Evolutionary conservation across 225 moss, liverwort and hornwort genomes (phyloP).

Genomic region (Pseudoscleropodium purum): DNA sequence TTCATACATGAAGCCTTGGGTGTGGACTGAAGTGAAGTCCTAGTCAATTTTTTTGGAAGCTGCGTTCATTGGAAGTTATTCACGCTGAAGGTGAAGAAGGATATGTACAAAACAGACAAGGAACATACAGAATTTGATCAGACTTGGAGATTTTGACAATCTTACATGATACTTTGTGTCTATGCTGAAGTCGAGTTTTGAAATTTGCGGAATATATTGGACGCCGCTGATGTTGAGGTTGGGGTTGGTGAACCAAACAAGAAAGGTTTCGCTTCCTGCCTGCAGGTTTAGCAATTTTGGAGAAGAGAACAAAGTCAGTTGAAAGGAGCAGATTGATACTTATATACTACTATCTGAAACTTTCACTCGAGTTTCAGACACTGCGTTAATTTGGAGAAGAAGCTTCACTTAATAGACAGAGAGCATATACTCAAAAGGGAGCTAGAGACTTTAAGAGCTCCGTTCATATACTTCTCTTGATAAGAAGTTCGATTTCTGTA

Average conservation of each 20-base stretch:
- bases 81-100: background rate
- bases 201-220: background rate
- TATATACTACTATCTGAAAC: background rate
- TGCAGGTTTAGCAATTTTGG: background rate
- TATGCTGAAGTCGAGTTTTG: background rate
- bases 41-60: background rate
- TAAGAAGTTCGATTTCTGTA: background rate
- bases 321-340: background rate
- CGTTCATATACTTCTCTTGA: background rate
- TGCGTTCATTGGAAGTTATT: background rate
- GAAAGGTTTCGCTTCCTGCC: background rate
- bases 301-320: background rate
- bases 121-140: background rate
- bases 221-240: background rate
- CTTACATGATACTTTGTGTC: background rate
- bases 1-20: background rate
- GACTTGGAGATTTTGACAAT: background rate
- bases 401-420: background rate
- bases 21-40: background rate
- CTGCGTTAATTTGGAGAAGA: background rate
- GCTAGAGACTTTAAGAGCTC: background rate
- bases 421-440: background rate
- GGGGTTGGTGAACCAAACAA: background rate
- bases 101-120: background rate
- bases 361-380: background rate